Percentiles rank a stretch among this genome's conserved stretches.
phyloP scores from a whole-genome alignment of 2,329 filamentous ascomycete genomes.

The Epichloe typhina region DNA sequence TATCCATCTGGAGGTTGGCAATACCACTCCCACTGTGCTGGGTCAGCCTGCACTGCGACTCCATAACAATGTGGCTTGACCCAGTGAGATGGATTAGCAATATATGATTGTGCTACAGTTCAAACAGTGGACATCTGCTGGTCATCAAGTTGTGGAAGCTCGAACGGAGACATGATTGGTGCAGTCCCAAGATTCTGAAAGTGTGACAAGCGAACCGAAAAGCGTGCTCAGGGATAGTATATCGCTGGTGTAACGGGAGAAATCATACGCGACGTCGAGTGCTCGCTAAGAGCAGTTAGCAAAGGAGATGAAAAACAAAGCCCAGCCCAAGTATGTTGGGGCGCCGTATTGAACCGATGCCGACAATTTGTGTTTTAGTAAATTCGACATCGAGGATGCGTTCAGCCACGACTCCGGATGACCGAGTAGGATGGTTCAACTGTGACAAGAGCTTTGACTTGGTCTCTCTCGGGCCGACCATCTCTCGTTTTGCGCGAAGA shows the following conservation, averaged over 20 bases:
- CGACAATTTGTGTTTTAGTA: too few relatives aligned
- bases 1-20: not conserved
- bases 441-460: too few relatives aligned
- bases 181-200: not conserved
- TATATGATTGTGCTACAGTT: not conserved
- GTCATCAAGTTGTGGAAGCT: not conserved
- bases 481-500: not conserved
- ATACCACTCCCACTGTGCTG: not conserved
- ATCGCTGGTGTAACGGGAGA: not conserved
- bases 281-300: not conserved
- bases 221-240: not conserved
- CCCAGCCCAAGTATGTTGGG: too few relatives aligned
- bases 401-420: too few relatives aligned
- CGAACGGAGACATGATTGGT: not conserved
- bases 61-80: slow-evolving; percentile 1
- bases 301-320: not conserved
- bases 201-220: not conserved
- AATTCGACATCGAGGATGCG: too few relatives aligned
- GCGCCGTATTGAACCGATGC: not conserved
- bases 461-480: too few relatives aligned
- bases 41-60: not conserved
- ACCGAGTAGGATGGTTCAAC: too few relatives aligned
- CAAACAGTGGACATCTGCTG: not conserved
- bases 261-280: not conserved
- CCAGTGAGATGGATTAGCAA: slow-evolving; percentile 1